These are phyloP conservation scores for Chlamydomonas sp. DNA, from an alignment of 139 green algal genomes.

Conservation along the genomic window DNA sequence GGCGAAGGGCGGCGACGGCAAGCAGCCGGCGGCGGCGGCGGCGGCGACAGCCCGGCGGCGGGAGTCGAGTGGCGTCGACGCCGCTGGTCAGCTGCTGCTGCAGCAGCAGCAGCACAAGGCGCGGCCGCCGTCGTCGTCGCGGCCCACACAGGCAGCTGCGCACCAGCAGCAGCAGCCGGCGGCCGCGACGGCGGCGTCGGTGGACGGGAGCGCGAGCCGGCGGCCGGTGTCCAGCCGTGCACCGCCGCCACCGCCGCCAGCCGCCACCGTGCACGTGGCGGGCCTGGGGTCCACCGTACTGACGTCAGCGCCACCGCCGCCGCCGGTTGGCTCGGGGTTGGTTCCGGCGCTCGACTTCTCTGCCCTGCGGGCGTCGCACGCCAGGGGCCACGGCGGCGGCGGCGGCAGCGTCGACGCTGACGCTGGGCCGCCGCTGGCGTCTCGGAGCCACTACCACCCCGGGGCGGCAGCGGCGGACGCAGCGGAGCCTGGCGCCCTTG, in stretches of 20 bases:
- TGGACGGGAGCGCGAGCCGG: neutral
- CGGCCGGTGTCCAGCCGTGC: neutral
- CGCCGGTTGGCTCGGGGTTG: neutral
- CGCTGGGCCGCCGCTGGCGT: neutral
- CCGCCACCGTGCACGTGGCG: neutral
- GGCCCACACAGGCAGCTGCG: neutral
- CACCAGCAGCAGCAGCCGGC: neutral
- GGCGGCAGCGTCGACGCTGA: neutral
- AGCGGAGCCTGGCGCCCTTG: too few species aligned
- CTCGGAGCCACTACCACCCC: conserved; percentile 6
- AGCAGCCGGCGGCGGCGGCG: neutral
- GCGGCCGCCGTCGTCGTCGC: neutral
- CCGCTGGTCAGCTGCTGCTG: neutral
- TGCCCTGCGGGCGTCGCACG: neutral
- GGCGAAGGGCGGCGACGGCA: neutral
- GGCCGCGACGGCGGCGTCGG: neutral
- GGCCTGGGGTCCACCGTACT: conserved; percentile 26
- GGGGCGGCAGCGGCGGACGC: neutral
- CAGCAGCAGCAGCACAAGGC: neutral
- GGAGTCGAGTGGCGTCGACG: neutral
- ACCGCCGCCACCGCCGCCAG: too few species aligned
- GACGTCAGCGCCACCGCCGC: conserved; percentile 33
- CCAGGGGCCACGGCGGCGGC: neutral
- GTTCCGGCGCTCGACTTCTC: conserved; percentile 18
- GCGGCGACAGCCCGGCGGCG: neutral